A percentile compares a stretch with the other conserved stretches of the same genome.
Evolutionary conservation across 257 asterid genomes (phyloP).

Genomic region (Ilex asprella): DNA sequence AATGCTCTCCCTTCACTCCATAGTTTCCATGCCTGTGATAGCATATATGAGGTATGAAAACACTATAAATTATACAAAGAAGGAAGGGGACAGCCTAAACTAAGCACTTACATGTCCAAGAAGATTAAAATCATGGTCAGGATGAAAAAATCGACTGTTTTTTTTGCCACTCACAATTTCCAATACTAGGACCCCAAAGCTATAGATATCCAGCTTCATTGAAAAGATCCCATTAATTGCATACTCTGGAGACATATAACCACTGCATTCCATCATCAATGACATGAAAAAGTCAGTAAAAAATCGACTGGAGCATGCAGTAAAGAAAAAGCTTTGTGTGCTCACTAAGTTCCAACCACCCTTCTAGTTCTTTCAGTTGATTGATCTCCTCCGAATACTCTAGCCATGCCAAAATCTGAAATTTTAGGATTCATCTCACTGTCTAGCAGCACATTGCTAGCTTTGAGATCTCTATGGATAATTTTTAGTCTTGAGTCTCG

Average conservation of each 20-base stretch:
- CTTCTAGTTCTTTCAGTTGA: too few relatives aligned
- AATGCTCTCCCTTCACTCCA: not conserved
- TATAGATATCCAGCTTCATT: not conserved
- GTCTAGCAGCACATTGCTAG: too few relatives aligned
- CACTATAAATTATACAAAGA: not conserved
- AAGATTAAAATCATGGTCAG: not conserved
- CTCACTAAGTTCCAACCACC: not conserved
- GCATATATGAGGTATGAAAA: too few relatives aligned
- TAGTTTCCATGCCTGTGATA: slow-evolving; percentile 14
- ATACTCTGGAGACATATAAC: not conserved
- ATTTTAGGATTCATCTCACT: too few relatives aligned
- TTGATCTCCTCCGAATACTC: too few relatives aligned
- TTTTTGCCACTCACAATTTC: not conserved
- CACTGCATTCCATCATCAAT: not conserved
- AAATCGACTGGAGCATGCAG: not conserved
- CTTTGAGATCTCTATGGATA: too few relatives aligned
- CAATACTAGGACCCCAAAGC: not conserved
- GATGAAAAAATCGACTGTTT: not conserved
- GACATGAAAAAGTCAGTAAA: not conserved
- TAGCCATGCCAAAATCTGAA: too few relatives aligned
- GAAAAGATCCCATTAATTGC: not conserved
- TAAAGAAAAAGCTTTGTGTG: not conserved
- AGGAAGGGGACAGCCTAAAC: not conserved
- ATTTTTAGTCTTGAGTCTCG: too few relatives aligned
- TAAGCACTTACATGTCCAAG: slow-evolving; percentile 6